Evolutionary conservation across 352 stramenopile species (phyloP), one percentile per base, ranked within the genome.

Genomic region (Phytophthora hybrid): DNA sequence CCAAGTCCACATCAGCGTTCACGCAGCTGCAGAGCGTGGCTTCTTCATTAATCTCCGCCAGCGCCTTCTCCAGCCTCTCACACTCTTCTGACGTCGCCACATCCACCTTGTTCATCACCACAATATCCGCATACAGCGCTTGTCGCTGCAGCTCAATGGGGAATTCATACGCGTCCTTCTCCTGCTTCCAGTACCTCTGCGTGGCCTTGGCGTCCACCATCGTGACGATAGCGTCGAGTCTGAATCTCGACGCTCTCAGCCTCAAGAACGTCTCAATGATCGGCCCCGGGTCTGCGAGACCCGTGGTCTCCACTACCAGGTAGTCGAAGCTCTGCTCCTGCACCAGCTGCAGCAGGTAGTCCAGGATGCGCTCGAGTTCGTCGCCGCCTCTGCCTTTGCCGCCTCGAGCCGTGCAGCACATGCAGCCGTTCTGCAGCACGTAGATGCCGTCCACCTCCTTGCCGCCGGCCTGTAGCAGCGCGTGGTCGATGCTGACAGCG

Each of bases 401-500:
- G 11, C 94, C 82, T 47, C 72, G 70, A 13, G 98, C 93, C 11
- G 95, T 98, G 81, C 98, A 99, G 86, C 98, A 99, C 71, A 99
- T 98, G 76, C 98, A 99, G 46, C 97, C 97, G 79, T 99, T 99
- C 81, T 99, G 91, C 84, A 99, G 97, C 37, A 97, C 97, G 63
- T 99, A 97, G 55, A 99, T 93, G 64, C 98, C 97, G 71, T 93
- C 85, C 4, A 74, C 60, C 11, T 86, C 71, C 26, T 81, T 79
- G 0, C 55, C 63, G 10, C 74, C 77, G 26, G 72, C 57, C 32
- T 78, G 74, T 1, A 93, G 62, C 56, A 94, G 67, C 6, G 79
- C 64, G 62, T 94, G 84, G 71, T 94, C 88, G 56, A 94, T 90
- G 49, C 80, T 92, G 23, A 93, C 83, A 14, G 81, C 80, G 3